Base-by-base conservation (phyloP, 2,329 filamentous ascomycete genomes). In the Xylaria sp. region DNA sequence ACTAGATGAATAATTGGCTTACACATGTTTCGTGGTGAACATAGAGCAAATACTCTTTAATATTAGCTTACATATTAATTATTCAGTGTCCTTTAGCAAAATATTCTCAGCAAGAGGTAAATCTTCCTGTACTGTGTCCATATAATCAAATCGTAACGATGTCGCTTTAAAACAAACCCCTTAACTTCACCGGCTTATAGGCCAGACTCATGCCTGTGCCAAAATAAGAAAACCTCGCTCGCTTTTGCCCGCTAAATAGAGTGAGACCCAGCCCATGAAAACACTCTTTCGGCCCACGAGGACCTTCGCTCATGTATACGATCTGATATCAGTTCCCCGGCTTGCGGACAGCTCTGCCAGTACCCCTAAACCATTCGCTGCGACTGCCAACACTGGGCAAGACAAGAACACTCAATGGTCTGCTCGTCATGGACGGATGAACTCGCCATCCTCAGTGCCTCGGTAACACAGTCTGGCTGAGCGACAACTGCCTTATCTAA, bases 401-500 rank as follows among this genome's bases (percentile, higher is more conserved):
- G 60, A 49, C 71, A 73, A 9, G 36, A 4, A 25, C 71, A 73
- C 15, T 69, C 23, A 15, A 72, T 65, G 12, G 18, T 58, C 41
- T 69, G 61, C n/a, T 67, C 64, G 41, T 62, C 28, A 10, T 59
- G 33, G 13, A n/a, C 9, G 13, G 8, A 18, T 28, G n/a, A 13
- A 33, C 62, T 68, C 18, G 66, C 67, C 4, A 54, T 41, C 12
- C 36, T 56, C 18, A 73, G 41, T 3, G 64, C 71, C 13, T 67
- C 57, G 20, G 56, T 58, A 8, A 72, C 67, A 55, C 71, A 73
- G 20, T 51, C 51, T 10, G 71, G 71, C 57, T 73, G 70, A 12
- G 41, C n/a, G 13, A 48, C 12, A 20, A 51, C 39, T 1, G 52
- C 54, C 59, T 71, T 72, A 13, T 57, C 28, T 3, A 72, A 54